Conservation (phyloP, 768 basidiomycete genomes). For the Obba rivulosa region DNA sequence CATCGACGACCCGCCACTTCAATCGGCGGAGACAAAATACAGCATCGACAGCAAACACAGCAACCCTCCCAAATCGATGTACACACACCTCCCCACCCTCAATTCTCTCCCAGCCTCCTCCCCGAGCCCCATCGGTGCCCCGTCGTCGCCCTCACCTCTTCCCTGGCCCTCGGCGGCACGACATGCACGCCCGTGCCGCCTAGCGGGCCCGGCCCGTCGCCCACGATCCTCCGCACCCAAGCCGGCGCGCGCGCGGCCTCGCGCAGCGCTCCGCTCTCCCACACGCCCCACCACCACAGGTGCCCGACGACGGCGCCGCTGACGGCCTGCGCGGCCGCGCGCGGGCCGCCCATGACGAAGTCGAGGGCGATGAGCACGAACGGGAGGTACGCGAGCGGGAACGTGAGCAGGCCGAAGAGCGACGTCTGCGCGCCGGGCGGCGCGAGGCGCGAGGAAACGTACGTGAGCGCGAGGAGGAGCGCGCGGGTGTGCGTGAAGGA, state of each 20-base stretch:
- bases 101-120: slow-evolving; percentile 37
- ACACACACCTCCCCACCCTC: background rate
- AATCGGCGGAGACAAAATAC: too few species aligned
- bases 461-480: slow-evolving; percentile 61
- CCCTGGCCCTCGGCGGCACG: slow-evolving; percentile 35
- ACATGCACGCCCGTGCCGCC: slow-evolving; percentile 49
- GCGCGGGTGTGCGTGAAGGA: slow-evolving; percentile 56
- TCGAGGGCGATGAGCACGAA: slow-evolving; percentile 73
- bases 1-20: too few species aligned
- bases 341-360: slow-evolving; percentile 54
- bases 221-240: slow-evolving; percentile 52
- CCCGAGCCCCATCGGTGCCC: slow-evolving; percentile 54
- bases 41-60: too few species aligned
- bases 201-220: slow-evolving; percentile 33
- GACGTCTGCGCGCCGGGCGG: slow-evolving; percentile 65
- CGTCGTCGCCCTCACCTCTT: slow-evolving; percentile 15
- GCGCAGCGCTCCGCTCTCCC: slow-evolving; percentile 39
- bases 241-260: slow-evolving; percentile 48
- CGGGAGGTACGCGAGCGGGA: slow-evolving; percentile 71
- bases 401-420: slow-evolving; percentile 70
- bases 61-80: too few species aligned
- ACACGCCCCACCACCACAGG: slow-evolving; percentile 74
- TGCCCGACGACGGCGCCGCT: slow-evolving; percentile 77
- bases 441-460: slow-evolving; percentile 62
- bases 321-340: slow-evolving; percentile 48